Conservation (phyloP, 1,139 yeast genomes). For the Lodderomyces parapsilosis region DNA sequence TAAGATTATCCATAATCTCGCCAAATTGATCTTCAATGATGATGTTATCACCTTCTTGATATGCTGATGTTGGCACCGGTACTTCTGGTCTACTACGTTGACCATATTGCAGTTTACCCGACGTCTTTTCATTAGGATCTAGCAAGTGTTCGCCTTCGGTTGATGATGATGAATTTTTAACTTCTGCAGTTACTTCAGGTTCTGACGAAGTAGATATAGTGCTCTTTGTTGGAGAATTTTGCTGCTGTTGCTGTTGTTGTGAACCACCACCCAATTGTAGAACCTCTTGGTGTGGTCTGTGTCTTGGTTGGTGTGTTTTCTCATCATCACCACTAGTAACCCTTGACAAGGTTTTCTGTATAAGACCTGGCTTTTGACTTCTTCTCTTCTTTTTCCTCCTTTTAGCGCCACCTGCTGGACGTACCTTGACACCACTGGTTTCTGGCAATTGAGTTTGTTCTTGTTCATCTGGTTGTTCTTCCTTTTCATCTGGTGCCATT, state of each 20-base stretch:
- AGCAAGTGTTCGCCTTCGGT: slow-evolving; percentile 5
- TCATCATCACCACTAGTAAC: slow-evolving; percentile 23
- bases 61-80: slow-evolving; percentile 48
- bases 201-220: slow-evolving; percentile 6
- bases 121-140: slow-evolving; percentile 9
- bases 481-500: slow-evolving; percentile 25
- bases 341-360: slow-evolving; percentile 34
- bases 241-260: no score
- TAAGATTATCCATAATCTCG: slow-evolving; percentile 58
- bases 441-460: slow-evolving; percentile 27
- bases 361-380: slow-evolving; percentile 30
- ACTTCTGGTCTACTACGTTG: slow-evolving; percentile 13
- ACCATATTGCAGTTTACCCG: slow-evolving; percentile 14
- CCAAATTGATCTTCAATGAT: slow-evolving; percentile 83
- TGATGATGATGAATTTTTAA: slow-evolving; percentile 11
- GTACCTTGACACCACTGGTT: slow-evolving; percentile 67
- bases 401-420: slow-evolving; percentile 79
- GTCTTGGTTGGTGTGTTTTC: slow-evolving; percentile 23
- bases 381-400: slow-evolving; percentile 42
- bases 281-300: slow-evolving; percentile 41
- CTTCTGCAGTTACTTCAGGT: slow-evolving; percentile 7
- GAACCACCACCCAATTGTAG: slow-evolving; percentile 43
- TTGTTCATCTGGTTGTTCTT: slow-evolving; percentile 12
- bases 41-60: slow-evolving; percentile 66
- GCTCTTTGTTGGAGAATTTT: slow-evolving; percentile 4